Evolutionary conservation across 2,329 filamentous ascomycete species (phyloP).

Genomic region (Hymenoscyphus infarciens): DNA sequence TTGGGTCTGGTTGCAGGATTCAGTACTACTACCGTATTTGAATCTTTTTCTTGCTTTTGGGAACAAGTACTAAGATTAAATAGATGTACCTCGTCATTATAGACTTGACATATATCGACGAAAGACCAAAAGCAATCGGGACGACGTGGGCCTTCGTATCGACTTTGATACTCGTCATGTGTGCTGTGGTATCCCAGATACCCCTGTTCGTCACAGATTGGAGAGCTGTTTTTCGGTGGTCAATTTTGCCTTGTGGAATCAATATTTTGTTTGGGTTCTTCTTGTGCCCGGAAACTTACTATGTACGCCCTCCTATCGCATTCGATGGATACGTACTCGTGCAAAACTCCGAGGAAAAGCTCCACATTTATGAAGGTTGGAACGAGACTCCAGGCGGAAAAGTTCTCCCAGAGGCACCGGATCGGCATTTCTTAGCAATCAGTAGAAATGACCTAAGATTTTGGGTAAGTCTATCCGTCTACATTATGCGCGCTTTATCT

Average conservation of each 20-base stretch:
- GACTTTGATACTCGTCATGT: too few species aligned
- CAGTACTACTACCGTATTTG: constrained; percentile 14
- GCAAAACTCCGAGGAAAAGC: constrained; percentile 16
- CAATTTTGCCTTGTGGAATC: not conserved
- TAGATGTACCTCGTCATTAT: constrained; percentile 17
- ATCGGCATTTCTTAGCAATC: not conserved
- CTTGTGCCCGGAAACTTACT: constrained; percentile 18
- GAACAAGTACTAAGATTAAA: constrained; percentile 4
- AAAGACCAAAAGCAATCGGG: constrained; percentile 17
- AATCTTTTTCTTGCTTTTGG: not conserved
- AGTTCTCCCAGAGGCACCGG: constrained; percentile 12
- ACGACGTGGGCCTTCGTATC: constrained; percentile 9
- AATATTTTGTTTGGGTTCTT: constrained; percentile 13
- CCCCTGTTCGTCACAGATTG: constrained; percentile 7
- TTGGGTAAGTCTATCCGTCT: constrained; percentile 8
- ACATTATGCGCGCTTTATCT: too few species aligned
- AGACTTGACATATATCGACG: constrained; percentile 21
- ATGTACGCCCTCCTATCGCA: constrained; percentile 16
- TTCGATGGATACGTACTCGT: constrained; percentile 19
- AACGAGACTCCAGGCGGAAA: constrained; percentile 19
- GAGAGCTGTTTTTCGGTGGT: not conserved
- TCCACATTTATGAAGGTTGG: constrained; percentile 20
- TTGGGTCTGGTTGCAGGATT: constrained; percentile 19
- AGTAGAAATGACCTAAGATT: constrained; percentile 4
- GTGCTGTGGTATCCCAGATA: constrained; percentile 11